These are phyloP conservation scores for Agaricus sinodeliciosus DNA, from an alignment of 768 basidiomycete species.

Conservation along the genomic window DNA sequence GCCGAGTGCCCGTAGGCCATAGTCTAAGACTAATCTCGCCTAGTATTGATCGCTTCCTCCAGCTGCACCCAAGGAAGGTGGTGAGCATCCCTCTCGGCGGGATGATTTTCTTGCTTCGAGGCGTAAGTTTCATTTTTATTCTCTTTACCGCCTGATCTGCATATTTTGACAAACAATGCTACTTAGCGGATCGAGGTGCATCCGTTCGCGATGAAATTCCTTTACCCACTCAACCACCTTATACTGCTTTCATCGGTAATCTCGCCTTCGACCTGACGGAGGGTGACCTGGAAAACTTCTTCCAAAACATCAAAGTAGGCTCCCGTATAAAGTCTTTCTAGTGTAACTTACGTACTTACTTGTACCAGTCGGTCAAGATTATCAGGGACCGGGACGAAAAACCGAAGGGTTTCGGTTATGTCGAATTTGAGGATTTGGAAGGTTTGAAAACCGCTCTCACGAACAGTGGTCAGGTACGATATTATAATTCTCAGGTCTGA, in stretches of 20 bases:
- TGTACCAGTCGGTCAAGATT: slow-evolving; percentile 86
- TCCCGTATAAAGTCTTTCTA: background rate
- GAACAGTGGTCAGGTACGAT: slow-evolving; percentile 62
- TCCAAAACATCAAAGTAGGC: slow-evolving; percentile 55
- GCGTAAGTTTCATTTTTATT: slow-evolving; percentile 34
- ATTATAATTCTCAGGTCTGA: background rate
- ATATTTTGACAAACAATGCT: slow-evolving; percentile 8
- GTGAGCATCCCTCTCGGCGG: slow-evolving; percentile 43
- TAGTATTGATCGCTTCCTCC: slow-evolving; percentile 8
- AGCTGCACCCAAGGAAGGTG: slow-evolving; percentile 70
- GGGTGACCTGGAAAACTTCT: slow-evolving; percentile 74
- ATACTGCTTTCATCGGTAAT: slow-evolving; percentile 96
- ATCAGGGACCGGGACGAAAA: slow-evolving; percentile 91
- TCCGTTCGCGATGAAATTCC: slow-evolving; percentile 86
- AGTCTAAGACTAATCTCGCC: background rate
- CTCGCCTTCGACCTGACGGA: slow-evolving; percentile 90
- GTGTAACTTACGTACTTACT: slow-evolving; percentile 1
- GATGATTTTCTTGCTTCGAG: slow-evolving; percentile 63
- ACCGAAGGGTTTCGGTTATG: slow-evolving; percentile 97
- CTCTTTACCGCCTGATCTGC: slow-evolving; percentile 6
- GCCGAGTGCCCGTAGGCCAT: slow-evolving; percentile 83
- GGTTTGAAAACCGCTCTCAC: slow-evolving; percentile 78
- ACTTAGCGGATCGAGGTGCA: slow-evolving; percentile 45
- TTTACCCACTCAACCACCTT: slow-evolving; percentile 92
- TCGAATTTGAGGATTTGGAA: slow-evolving; percentile 88